Percentiles rank a stretch among this genome's conserved stretches.
Conservation (phyloP, 2,329 filamentous ascomycete species). For the Fonsecaea nubica region DNA sequence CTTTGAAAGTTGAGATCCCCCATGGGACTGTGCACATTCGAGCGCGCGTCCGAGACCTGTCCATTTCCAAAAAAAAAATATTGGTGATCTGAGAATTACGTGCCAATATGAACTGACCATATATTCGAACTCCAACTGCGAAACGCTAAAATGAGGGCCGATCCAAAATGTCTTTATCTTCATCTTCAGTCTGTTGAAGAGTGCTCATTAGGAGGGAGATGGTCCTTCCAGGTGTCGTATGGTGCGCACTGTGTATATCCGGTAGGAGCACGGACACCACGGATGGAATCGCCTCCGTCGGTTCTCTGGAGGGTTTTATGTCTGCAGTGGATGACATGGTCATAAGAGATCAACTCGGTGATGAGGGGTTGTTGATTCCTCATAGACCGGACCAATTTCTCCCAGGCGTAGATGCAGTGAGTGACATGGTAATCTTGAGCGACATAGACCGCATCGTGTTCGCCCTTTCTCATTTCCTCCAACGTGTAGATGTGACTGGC, state of each 20-base stretch:
- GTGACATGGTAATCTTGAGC: conserved; percentile 38
- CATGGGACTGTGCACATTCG: not conserved
- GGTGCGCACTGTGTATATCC: conserved; percentile 38
- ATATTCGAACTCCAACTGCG: not conserved
- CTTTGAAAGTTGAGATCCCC: not conserved
- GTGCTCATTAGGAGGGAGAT: conserved; percentile 36
- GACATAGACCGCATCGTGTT: conserved; percentile 40
- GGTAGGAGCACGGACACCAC: conserved; percentile 39
- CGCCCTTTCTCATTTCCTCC: conserved; percentile 38
- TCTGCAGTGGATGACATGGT: conserved; percentile 40
- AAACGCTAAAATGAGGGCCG: not conserved
- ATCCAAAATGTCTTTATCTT: not conserved
- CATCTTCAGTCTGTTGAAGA: conserved; percentile 32
- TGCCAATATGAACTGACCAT: not conserved
- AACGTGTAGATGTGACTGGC: conserved; percentile 27
- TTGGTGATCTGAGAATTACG: not conserved
- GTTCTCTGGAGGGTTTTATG: conserved; percentile 39
- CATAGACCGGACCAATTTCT: conserved; percentile 39
- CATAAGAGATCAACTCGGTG: conserved; percentile 40
- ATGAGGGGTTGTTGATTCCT: conserved; percentile 37
- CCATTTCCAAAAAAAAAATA: not conserved
- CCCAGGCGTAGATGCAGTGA: conserved; percentile 41
- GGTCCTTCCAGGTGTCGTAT: conserved; percentile 37
- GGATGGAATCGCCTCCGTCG: conserved; percentile 34
- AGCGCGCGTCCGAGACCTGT: not conserved